Base-by-base conservation (phyloP, 116 monocot species). In the Papilionanthe hybrid region DNA sequence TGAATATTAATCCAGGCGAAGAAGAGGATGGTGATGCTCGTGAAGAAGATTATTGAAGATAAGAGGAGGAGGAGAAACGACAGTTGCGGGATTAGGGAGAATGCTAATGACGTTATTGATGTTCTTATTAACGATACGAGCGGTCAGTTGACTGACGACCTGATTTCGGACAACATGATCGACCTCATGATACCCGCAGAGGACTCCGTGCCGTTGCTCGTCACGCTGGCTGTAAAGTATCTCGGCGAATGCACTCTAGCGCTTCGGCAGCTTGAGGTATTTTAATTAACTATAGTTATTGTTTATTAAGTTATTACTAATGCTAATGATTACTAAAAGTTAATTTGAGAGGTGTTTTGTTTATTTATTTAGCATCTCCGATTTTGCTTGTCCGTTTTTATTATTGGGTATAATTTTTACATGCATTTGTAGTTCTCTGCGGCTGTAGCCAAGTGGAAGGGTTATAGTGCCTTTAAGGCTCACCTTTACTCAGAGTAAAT, bases 131-230 rank as follows among this genome's bases (percentile, higher is more conserved):
- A 84, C 49, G 88, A 93, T 53, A 58, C 67, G n/a, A 88, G 89
- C 75, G 82, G 84, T 43, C 85, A 89, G 75, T 84, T 96, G 47
- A 93, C 87, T 13, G 94, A 95, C 10, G 90, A 93, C 25, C 82
- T 93, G 42, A 87, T 93, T 50, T 86, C 89, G 29, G 89, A 89
- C 63, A 95, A 93, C 79, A 86, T 96, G 86, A 92, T 96, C 42
- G 96, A 93, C 77, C 43, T 96, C 29, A 93, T 96, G 96, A 96
- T 96, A 42, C 96, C 96, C 0, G 96, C 89, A 0, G 96, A 96
- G 82, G 96, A 96, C 55, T 96, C 96, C 0, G 96, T 96, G 57
- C 96, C 96, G 2, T 78, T 93, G 6, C 92, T 96, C 20, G 71
- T 93, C 29, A 96, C 93, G 3, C 86, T 96, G 5, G 90, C 92